phyloP scores from a whole-genome alignment of 129 eudicot genomes.

The Flaveria trinervia region DNA sequence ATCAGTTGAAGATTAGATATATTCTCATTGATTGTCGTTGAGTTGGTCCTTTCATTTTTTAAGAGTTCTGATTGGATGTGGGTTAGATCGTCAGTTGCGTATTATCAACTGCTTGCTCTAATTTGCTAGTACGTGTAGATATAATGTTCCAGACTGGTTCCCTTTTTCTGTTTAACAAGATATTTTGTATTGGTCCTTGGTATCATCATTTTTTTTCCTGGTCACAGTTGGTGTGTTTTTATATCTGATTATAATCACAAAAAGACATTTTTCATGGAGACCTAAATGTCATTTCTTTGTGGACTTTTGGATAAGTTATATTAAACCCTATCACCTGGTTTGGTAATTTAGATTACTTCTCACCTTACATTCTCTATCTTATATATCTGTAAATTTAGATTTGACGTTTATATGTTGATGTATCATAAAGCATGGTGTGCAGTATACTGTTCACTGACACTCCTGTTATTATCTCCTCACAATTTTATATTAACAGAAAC shows the following conservation, averaged over 20 bases:
- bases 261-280: slow-evolving; percentile 6
- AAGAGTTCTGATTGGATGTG: slow-evolving; percentile 14
- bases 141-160: neutral
- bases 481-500: slow-evolving; percentile 50
- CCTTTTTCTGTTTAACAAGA: slow-evolving; percentile 2
- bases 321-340: neutral
- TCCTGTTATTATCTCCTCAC: slow-evolving; percentile 4
- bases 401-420: neutral
- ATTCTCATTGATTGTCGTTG: neutral
- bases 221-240: neutral
- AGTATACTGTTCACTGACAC: neutral
- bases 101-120: slow-evolving; percentile 16
- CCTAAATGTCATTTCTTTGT: slow-evolving; percentile 6
- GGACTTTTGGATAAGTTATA: slow-evolving; percentile 21
- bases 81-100: slow-evolving; percentile 7
- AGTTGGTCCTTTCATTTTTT: neutral
- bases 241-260: slow-evolving; percentile 5
- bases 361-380: neutral
- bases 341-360: slow-evolving; percentile 13
- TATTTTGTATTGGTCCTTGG: slow-evolving; percentile 5
- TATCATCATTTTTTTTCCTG: slow-evolving; percentile 2
- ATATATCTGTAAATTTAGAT: neutral
- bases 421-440: slow-evolving; percentile 2
- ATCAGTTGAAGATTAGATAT: slow-evolving; percentile 1
- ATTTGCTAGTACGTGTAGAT: neutral